These are phyloP conservation scores for Aspergillus baeticus DNA, from an alignment of 495 filamentous ascomycete genomes.

Conservation along the genomic window DNA sequence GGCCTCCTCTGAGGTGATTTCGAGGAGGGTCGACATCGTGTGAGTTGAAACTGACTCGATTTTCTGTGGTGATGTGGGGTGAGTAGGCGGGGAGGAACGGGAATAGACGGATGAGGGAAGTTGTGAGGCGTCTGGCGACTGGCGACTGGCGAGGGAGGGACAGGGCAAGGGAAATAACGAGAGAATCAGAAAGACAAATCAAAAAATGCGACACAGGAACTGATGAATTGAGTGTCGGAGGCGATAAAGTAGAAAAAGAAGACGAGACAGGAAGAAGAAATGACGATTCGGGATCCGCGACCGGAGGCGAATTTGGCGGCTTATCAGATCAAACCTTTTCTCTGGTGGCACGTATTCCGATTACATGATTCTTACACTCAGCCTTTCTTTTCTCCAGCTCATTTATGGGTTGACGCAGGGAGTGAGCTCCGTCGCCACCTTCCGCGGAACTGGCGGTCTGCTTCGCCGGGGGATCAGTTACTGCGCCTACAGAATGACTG, in stretches of 20 bases:
- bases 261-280: slow-evolving; percentile 5
- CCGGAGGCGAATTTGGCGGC: slow-evolving; percentile 23
- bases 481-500: background rate
- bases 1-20: slow-evolving; percentile 66
- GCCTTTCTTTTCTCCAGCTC: background rate
- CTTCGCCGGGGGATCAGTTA: background rate
- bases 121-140: background rate
- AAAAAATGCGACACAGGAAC: background rate
- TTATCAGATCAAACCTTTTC: slow-evolving; percentile 24
- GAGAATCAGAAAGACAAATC: background rate
- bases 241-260: slow-evolving; percentile 8
- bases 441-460: slow-evolving; percentile 4
- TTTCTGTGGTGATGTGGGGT: slow-evolving; percentile 11
- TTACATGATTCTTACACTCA: slow-evolving; percentile 5
- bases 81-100: slow-evolving; percentile 10
- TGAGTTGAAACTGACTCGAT: slow-evolving; percentile 3
- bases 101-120: background rate
- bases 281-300: slow-evolving; percentile 11
- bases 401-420: background rate
- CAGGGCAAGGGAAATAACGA: background rate
- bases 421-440: background rate
- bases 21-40: slow-evolving; percentile 68
- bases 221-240: slow-evolving; percentile 7
- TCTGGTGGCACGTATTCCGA: slow-evolving; percentile 7
- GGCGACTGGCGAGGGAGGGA: background rate